Evolutionary conservation across 495 filamentous ascomycete species (phyloP).

Genomic region (Neurospora sp.): DNA sequence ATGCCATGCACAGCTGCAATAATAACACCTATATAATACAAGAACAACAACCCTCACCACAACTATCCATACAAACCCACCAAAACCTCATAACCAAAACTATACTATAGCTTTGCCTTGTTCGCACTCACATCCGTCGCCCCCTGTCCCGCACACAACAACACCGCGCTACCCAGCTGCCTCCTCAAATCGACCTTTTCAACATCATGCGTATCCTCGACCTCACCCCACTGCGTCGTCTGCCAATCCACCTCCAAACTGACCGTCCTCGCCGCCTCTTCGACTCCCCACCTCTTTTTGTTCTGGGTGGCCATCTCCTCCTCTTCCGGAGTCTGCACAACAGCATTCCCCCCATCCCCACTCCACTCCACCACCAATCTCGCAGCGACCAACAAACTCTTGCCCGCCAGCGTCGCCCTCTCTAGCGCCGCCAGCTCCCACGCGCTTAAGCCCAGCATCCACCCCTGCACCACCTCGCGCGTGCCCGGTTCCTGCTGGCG

Average conservation of each 20-base stretch:
- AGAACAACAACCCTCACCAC: too few species aligned
- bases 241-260: conserved; percentile 87
- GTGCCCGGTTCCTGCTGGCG: conserved; percentile 58
- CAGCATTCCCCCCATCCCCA: conserved; percentile 37
- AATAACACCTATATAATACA: background rate
- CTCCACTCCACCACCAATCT: conserved; percentile 85
- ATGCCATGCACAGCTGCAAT: background rate
- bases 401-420: conserved; percentile 69
- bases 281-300: conserved; percentile 42
- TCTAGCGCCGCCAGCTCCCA: conserved; percentile 85
- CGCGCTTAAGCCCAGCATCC: conserved; percentile 59
- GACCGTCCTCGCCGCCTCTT: conserved; percentile 65
- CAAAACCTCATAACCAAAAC: background rate
- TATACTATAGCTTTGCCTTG: background rate
- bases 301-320: conserved; percentile 5
- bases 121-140: background rate
- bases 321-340: conserved; percentile 5
- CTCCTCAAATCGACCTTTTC: conserved; percentile 82
- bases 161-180: conserved; percentile 76
- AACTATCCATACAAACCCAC: background rate
- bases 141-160: conserved; percentile 57
- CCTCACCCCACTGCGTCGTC: conserved; percentile 85
- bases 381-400: conserved; percentile 71
- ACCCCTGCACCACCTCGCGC: conserved; percentile 62
- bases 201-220: conserved; percentile 98